Evolutionary conservation across 352 stramenopile genomes (phyloP), one percentile per base, ranked within the genome.

Genomic region (Globisporangium middletonii): DNA sequence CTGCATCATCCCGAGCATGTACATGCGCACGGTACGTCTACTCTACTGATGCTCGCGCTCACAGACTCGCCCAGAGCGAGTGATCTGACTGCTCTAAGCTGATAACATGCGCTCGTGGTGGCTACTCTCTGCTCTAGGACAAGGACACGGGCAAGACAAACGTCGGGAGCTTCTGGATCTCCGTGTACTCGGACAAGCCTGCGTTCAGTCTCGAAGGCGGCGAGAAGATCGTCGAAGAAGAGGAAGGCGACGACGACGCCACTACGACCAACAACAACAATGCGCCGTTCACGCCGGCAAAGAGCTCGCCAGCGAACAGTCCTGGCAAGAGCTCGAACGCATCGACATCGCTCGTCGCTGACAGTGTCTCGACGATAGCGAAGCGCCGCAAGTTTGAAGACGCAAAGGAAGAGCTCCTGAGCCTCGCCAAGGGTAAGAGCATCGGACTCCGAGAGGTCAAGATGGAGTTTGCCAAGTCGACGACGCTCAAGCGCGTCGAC

Each of bases 1-100:
- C 26, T 93, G 85, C 46, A 87, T 94, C 47, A 71, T 94, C 33
- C 80, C 85, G 0, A 94, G 85, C 62, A 89, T 94, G 83, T 94
- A 92, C 58, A 91, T 92, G 79, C 73, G 83, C 57, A 89, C 77
- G 67, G 84, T 94, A 73, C 6, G 69, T 67, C 18, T 37, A 44
- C 30, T 27, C 3, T 23, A 62, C 5, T 51, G 12, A 4, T 35
- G 43, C 47, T 13, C 23, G 18, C 18, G 47, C 28, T 51, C 11
- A 28, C 18, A 18, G 42, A 12, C 7, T 9, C 33, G 9, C n/a
- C 3, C 41, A 57, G 4, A 37, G 16, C 35, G 41, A 53, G 11
- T 52, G 11, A 30, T 1, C 18, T 37, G 33, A n/a, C 6, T 8
- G 13, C 12, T 43, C 12, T 52, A 28, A 42, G 23, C 51, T 30